Evolutionary conservation across 345 rosid species (phyloP), one percentile per base, ranked within the genome.

Genomic region (Populus simonii): DNA sequence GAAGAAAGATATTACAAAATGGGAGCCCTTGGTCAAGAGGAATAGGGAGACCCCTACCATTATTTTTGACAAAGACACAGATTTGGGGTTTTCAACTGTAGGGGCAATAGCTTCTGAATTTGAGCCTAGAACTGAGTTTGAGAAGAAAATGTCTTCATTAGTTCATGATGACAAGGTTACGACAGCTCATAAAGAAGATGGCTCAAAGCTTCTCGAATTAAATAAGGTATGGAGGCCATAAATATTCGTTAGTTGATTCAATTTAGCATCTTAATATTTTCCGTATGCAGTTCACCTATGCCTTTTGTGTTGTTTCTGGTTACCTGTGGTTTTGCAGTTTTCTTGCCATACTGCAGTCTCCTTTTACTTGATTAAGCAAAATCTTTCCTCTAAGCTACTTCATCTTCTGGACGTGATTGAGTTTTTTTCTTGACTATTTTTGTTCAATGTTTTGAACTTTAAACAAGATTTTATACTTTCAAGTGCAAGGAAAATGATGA

Each of bases 101-200:
- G 99, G 99, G 10, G 93, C 99, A 66, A 92, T 96, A 78, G 98
- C 98, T 77, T 89, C 97, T 73, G 90, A 88, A 72, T 93, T 96
- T 88, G 89, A 96, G 80, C 98, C 98, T 65, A 84, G 97, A 88
- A 92, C 97, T 53, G 92, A 88, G 55, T 91, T 96, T 88, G 98
- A 96, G 92, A 96, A 88, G 87, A 88, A 88, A 87, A 93, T 96
- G 84, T 96, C 94, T 61, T 87, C 91, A 67, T 82, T 96, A 70
- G 90, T 92, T 59, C 55, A 83, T 74, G 93, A 89, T 71, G 79
- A 86, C 27, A 86, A 87, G 79, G 88, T 93, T 76, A 79, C 71
- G 78, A 94, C 90, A 83, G 97, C 99, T 79, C 92, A 95, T 76
- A 84, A 85, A 72, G 87, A 88, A 73, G 99, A 95, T 86, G 98